Evolutionary conservation across 169 alveolate species (phyloP).

Genomic region (Plasmodium sp.): DNA sequence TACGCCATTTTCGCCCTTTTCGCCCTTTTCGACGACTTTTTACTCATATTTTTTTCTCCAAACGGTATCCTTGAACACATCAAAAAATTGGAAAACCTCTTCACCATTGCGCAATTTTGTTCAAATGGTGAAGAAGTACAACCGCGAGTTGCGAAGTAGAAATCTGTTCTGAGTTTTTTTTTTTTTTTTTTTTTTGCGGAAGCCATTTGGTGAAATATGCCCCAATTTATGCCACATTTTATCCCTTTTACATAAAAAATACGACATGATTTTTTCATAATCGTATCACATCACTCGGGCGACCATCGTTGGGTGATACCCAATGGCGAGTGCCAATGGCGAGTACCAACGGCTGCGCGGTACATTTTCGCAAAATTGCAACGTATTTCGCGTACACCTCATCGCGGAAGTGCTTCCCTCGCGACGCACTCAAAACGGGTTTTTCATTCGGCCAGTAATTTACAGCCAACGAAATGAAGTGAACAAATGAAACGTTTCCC

Average conservation of each 20-base stretch:
- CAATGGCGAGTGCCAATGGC: background rate
- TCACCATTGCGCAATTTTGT: background rate
- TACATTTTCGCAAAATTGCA: background rate
- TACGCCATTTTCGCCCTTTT: background rate
- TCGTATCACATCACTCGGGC: background rate
- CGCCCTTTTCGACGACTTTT: background rate
- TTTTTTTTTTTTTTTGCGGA: background rate
- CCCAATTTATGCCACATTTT: background rate
- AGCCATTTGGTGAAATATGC: background rate
- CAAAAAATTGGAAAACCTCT: background rate
- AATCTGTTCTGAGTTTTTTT: background rate
- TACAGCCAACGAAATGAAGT: background rate
- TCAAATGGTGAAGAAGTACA: background rate
- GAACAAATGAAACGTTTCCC: background rate
- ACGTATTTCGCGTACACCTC: background rate
- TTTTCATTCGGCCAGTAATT: background rate
- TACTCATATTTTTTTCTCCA: background rate
- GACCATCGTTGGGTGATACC: background rate
- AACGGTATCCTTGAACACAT: background rate
- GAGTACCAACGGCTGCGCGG: background rate
- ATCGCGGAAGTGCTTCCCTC: background rate
- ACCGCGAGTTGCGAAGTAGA: background rate
- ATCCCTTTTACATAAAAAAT: background rate
- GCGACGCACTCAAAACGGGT: background rate
- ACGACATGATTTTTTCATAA: background rate